Evolutionary conservation across 192 early-diverging fungal species (phyloP), one percentile per base, ranked within the genome.

Genomic region (Umbelopsis vinacea): DNA sequence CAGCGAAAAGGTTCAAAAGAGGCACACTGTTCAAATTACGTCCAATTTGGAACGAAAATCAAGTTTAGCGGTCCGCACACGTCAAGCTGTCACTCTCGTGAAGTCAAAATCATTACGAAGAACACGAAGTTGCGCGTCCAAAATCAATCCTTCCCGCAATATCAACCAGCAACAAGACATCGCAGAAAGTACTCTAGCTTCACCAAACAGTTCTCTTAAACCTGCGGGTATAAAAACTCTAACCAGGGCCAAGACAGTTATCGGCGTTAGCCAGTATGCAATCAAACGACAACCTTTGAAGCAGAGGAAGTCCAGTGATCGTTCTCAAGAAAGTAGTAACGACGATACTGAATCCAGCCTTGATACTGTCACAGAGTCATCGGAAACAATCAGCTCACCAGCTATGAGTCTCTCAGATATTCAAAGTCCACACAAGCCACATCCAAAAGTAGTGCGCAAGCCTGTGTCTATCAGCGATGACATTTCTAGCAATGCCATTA

Each of bases 401-500:
- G 57, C 57, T 1, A 63, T 63, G 57, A 63, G 57, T 17, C 57
- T 63, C 17, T 63, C 57, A 2, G 57, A 63, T 19, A 63, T 63
- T 19, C 57, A 63, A 63, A 63, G 57, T 17, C 57, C 57, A n/a
- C 57, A 63, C 5, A 63, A 63, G 26, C 26, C 26, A 63, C 57
- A 63, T 19, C 15, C 57, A 29, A 63, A 37, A 63, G 57, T 63
- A 10, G 26, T 63, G 57, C 57, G 57, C 26, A 63, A 63, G 35
- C 57, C 57, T 1, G 57, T 63, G 26, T 63, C 57, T 6, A 37
- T 63, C 35, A 14, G 29, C 35, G 57, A 63, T 12, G 57, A 63
- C n/a, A 19, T 63, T 6, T 37, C 26, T 37, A 17, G 2, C 33
- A 29, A 35, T 19, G 53, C 22, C 33, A 63, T 19, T 8, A 63